Evolutionary conservation across 371 early-diverging fungal species (phyloP).

Genomic region (Fennellomyces sp.): DNA sequence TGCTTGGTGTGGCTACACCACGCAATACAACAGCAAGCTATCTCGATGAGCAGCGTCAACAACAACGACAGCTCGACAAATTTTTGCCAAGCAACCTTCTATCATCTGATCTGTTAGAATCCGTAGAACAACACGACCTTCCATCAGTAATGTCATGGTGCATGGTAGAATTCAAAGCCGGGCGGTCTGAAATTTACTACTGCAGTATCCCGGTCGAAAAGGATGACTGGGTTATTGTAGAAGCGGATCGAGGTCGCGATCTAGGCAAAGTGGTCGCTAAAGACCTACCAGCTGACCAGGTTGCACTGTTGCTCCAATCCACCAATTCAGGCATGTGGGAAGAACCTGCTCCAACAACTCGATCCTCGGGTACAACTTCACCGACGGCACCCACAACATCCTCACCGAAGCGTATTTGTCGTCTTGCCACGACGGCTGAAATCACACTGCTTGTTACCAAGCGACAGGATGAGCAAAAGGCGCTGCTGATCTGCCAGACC

Average conservation of each 20-base stretch:
- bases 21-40: not conserved
- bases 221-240: slow-evolving; percentile 79
- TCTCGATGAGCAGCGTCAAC: slow-evolving; percentile 10
- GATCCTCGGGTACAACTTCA: not conserved
- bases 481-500: slow-evolving; percentile 81
- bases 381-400: slow-evolving; percentile 27
- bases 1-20: slow-evolving; percentile 15
- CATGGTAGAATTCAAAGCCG: slow-evolving; percentile 83
- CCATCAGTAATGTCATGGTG: slow-evolving; percentile 17
- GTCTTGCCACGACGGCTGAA: slow-evolving; percentile 81
- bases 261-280: slow-evolving; percentile 86
- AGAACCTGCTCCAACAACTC: not conserved
- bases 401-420: slow-evolving; percentile 87
- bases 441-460: slow-evolving; percentile 76
- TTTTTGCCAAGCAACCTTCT: slow-evolving; percentile 15
- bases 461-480: slow-evolving; percentile 85
- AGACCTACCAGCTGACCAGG: slow-evolving; percentile 61
- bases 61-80: slow-evolving; percentile 9
- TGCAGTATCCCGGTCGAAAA: slow-evolving; percentile 31
- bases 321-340: slow-evolving; percentile 9
- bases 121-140: not conserved
- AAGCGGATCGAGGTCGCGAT: slow-evolving; percentile 97
- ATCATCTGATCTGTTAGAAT: slow-evolving; percentile 13
- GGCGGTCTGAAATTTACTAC: slow-evolving; percentile 72
- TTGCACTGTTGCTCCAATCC: slow-evolving; percentile 27